Evolutionary conservation across 2,329 filamentous ascomycete genomes (phyloP), one percentile per base, ranked within the genome.

Genomic region (Helotiales sp.): DNA sequence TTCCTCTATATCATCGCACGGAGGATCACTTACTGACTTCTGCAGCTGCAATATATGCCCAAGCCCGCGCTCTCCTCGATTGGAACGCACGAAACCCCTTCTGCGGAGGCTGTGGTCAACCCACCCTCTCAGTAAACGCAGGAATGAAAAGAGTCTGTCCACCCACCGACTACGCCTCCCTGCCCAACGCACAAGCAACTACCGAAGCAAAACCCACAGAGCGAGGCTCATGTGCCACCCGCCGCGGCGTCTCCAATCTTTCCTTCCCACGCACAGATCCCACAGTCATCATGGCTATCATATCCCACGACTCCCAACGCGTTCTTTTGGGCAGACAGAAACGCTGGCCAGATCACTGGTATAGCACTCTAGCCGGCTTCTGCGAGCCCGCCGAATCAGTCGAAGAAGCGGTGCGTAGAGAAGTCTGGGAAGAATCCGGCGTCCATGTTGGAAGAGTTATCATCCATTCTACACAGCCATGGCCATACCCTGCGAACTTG

Each of bases 71-170:
- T 46, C 80, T 97, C 25, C 79, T 96, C 33, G 95, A 98, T 77
- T 99, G 95, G 95, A 98, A 99, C 76, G 81, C 81, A 25, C 89
- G 93, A 52, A 96, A 96, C 75, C 89, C 88, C 29, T 99, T 91
- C 79, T 99, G 95, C 73, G 92, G 87, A 30, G 88, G 88, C 55
- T 99, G 95, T 74, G 93, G 95, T 31, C 83, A 90, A 69, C 85
- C 83, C 24, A 98, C 92, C 0, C 77, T 97, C 59, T 89, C 88
- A 17, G 79, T 90, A 25, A 88, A 93, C 67, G 89, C 86, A 4
- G 90, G 90, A 49, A 91, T 89, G 71, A 96, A 96, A 76, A 85
- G 90, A 46, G 81, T 86, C 7, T 96, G 90, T 70, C 90, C 91
- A 7, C 83, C 89, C 0, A 85, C 82, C 1, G 90, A 95, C 71